Conservation (phyloP, 768 basidiomycete genomes). For the Leccinum uliginosum region DNA sequence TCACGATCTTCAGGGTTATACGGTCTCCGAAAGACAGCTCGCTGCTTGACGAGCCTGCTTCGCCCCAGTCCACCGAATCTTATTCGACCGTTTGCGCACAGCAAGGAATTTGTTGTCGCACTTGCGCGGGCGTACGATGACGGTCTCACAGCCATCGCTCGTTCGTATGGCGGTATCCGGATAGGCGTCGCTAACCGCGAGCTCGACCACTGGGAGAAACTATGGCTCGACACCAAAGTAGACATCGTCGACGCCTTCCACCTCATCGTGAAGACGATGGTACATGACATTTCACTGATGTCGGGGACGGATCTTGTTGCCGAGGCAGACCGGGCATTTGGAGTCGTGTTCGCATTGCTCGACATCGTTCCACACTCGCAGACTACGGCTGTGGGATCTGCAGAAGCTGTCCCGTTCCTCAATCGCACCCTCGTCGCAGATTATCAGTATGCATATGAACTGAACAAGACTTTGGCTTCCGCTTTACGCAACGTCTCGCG, state of each 20-base stretch:
- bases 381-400: conserved; percentile 10
- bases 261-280: conserved; percentile 45
- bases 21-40: conserved; percentile 57
- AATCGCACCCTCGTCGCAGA: conserved; percentile 65
- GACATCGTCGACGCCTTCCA: conserved; percentile 69
- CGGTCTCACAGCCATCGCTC: conserved; percentile 51
- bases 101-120: conserved; percentile 48
- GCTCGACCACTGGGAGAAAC: conserved; percentile 62
- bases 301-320: conserved; percentile 40
- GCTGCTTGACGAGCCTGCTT: conserved; percentile 53
- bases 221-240: conserved; percentile 73
- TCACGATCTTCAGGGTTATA: conserved; percentile 50
- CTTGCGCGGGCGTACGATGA: conserved; percentile 59
- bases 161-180: conserved; percentile 56
- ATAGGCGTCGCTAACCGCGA: conserved; percentile 24
- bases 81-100: conserved; percentile 48
- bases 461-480: conserved; percentile 46
- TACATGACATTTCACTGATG: conserved; percentile 43
- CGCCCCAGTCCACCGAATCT: conserved; percentile 46
- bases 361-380: conserved; percentile 33
- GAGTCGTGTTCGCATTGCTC: conserved; percentile 55
- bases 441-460: conserved; percentile 64
- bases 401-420: conserved; percentile 50
- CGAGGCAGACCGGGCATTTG: conserved; percentile 53
- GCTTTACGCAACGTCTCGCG: conserved; percentile 42